These are phyloP conservation scores for Gentiana dahurica DNA, from an alignment of 257 asterid species.

Conservation along the genomic window DNA sequence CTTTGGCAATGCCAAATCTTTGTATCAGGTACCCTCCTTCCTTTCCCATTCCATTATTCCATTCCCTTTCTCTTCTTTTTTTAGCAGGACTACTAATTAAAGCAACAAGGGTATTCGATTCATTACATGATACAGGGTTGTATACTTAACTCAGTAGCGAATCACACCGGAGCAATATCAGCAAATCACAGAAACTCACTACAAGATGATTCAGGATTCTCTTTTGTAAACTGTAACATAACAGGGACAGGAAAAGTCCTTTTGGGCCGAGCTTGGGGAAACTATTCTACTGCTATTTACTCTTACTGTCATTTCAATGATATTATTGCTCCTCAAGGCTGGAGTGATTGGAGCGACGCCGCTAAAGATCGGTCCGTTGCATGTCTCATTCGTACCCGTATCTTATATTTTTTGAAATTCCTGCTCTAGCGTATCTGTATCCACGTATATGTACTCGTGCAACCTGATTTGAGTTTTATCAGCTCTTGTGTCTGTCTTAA, in stretches of 20 bases:
- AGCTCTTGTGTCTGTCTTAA: not conserved
- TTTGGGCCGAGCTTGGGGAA: slow-evolving; percentile 86
- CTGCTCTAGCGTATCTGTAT: not conserved
- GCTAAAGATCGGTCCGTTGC: slow-evolving; percentile 23
- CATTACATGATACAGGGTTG: slow-evolving; percentile 32
- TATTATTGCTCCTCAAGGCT: slow-evolving; percentile 40
- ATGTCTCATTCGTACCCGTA: too few relatives aligned
- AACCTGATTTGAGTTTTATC: not conserved
- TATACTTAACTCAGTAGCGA: slow-evolving; percentile 30
- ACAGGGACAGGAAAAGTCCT: slow-evolving; percentile 37
- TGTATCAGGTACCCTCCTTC: slow-evolving; percentile 38
- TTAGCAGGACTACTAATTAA: too few relatives aligned
- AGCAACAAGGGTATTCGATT: too few relatives aligned
- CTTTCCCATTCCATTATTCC: not conserved
- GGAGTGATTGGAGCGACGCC: slow-evolving; percentile 50
- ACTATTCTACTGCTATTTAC: slow-evolving; percentile 39
- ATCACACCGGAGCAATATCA: slow-evolving; percentile 50
- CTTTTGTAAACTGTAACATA: slow-evolving; percentile 55
- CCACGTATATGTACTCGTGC: not conserved
- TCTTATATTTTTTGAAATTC: too few relatives aligned
- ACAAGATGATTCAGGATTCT: slow-evolving; percentile 61
- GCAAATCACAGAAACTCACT: slow-evolving; percentile 50
- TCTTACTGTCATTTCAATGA: slow-evolving; percentile 29
- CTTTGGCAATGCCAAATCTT: slow-evolving; percentile 62
- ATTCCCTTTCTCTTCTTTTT: too few relatives aligned